Conservation (phyloP, 1,139 yeast genomes). For the Yamadazyma friedrichii region DNA sequence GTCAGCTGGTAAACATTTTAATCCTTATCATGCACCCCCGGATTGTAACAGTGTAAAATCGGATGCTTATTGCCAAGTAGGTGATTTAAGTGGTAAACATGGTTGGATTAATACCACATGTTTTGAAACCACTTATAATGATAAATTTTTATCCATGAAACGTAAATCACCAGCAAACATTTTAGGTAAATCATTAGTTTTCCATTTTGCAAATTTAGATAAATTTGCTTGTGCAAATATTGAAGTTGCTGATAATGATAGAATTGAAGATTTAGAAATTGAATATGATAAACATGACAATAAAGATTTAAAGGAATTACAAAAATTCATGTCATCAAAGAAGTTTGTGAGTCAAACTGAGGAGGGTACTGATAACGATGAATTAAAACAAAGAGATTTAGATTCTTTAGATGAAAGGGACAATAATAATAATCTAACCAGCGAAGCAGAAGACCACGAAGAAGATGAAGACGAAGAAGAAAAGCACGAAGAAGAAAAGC, state of each 20-base stretch:
- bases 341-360: slow-evolving; percentile 21
- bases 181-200: slow-evolving; percentile 51
- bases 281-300: slow-evolving; percentile 22
- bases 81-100: slow-evolving; percentile 65
- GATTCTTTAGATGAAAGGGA: background rate
- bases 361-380: slow-evolving; percentile 15
- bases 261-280: slow-evolving; percentile 25
- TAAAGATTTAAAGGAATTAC: slow-evolving; percentile 20
- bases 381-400: slow-evolving; percentile 11
- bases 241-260: slow-evolving; percentile 27
- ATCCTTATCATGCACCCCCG: slow-evolving; percentile 49
- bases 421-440: slow-evolving; percentile 10
- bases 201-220: slow-evolving; percentile 49
- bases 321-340: slow-evolving; percentile 18
- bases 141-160: slow-evolving; percentile 54
- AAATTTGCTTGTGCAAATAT: slow-evolving; percentile 62
- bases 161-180: slow-evolving; percentile 46
- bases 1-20: slow-evolving; percentile 49
- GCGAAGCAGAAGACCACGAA: slow-evolving; percentile 7
- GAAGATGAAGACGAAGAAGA: too few species aligned
- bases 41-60: slow-evolving; percentile 44
- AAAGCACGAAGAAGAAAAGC: slow-evolving; percentile 2
- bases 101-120: slow-evolving; percentile 58
- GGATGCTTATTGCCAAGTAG: slow-evolving; percentile 57
- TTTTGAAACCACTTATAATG: slow-evolving; percentile 51